Percentiles rank a stretch among this genome's conserved stretches.
Evolutionary conservation across 257 asterid genomes (phyloP).

Genomic region (Ligustrum vulgare): DNA sequence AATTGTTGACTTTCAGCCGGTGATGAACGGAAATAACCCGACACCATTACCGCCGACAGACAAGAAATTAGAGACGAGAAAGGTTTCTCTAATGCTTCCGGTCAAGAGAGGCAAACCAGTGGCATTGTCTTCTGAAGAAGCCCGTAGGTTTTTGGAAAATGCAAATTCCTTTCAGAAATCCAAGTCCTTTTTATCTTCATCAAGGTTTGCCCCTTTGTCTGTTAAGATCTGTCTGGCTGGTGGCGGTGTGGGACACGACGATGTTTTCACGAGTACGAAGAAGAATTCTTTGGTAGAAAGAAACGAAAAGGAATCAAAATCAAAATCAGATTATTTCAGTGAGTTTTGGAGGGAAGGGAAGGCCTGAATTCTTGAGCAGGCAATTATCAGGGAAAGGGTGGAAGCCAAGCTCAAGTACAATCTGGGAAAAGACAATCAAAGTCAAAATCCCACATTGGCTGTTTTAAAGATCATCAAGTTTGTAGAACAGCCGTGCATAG

Average conservation of each 20-base stretch:
- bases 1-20: conserved; percentile 59
- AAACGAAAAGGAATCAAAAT: conserved; percentile 12
- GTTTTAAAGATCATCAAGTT: conserved; percentile 21
- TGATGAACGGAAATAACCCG: conserved; percentile 30
- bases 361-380: conserved; percentile 67
- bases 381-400: conserved; percentile 82
- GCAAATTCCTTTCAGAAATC: conserved; percentile 42
- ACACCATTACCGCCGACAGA: conserved; percentile 79
- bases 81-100: conserved; percentile 65
- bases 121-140: conserved; percentile 49
- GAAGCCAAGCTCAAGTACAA: conserved; percentile 86
- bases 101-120: conserved; percentile 53
- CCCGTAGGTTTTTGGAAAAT: conserved; percentile 36
- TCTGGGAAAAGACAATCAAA: conserved; percentile 55
- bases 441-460: conserved; percentile 58
- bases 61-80: conserved; percentile 55
- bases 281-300: conserved; percentile 17
- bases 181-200: conserved; percentile 39
- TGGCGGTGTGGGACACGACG: conserved; percentile 21
- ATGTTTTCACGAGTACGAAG: conserved; percentile 16
- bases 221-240: conserved; percentile 46
- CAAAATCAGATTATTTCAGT: conserved; percentile 33
- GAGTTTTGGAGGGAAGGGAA: conserved; percentile 65
- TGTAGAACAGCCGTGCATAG: not conserved
- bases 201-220: conserved; percentile 57